Evolutionary conservation across 2,329 filamentous ascomycete species (phyloP), one percentile per base, ranked within the genome.

Genomic region (Aureobasidium sp.): DNA sequence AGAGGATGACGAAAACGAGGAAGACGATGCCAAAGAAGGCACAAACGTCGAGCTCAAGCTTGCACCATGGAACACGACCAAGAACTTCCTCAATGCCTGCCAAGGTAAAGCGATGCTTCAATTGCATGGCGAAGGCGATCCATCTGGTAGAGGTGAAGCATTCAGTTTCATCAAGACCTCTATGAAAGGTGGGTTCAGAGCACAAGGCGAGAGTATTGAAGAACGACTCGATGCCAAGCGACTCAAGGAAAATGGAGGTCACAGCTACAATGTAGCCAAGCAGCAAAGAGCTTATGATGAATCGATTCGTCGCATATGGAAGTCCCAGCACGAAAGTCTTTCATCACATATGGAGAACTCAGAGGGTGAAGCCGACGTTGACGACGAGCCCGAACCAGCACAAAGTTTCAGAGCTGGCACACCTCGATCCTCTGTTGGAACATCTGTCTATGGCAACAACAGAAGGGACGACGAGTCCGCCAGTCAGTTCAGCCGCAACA

Each of bases 161-260:
- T 96, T 97, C 78, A 97, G 90, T 72, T 97, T 99, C 74, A 92
- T 99, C 73, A 91, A 94, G 71, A 97, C 92, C 0, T 96, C 91
- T 0, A 99, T 99, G 94, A 99, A 99, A 75, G 94, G 94, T 64
- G 94, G 94, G 0, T 99, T 97, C 74, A 90, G 92, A 70, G 88
- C 91, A 22, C 84, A 95, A 29, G 91, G 91, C 22, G 91, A 96
- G 73, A 92, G 90, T 70, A 90, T 92, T 64, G 89, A 91, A 69
- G 89, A 92, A 64, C 90, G 92, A 72, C 85, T 94, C 66, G 90
- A 92, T 71, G 89, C 89, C 17, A 93, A 94, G 69, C 78, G 79
- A 65, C 75, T 81, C 62, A 85, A 85, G 66, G 83, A 86, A 62
- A 78, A 82, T 66, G 91, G 91, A 61, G 94, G 94, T 0, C 94